Base-by-base conservation (phyloP, 768 basidiomycete species). In the Boletus pseudopeckii region DNA sequence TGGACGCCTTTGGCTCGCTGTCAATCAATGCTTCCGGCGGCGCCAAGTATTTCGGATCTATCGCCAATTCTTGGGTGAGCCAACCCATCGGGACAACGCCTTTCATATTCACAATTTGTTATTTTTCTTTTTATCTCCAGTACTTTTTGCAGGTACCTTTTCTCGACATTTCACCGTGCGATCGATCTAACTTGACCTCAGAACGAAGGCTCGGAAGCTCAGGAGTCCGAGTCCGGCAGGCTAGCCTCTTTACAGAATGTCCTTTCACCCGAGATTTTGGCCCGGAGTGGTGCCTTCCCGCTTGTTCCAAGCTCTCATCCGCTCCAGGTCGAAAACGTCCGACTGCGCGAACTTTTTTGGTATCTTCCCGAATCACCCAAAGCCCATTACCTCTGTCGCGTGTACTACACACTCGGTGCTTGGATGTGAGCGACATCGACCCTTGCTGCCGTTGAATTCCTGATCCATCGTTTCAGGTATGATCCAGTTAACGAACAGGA, bases 1-100 rank as follows among this genome's bases (percentile, higher is more conserved):
- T 90, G 5, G 87, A 90, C 66, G 87, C 89, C 10, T 90, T 90
- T 66, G 89, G 89, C 18, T 86, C 88, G 0, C 72, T 91, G n/a
- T 82, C 84, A 11, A 86, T 91, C 59, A 85, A 77, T 44, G 71
- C 85, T 20, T 82, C 84, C 1, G 89, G 89, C 7, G 80, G 83
- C 42, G 80, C 88, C 22, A 90, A 86, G 63, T 90, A 87, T 63
- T 89, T 79, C 58, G 88, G 88, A 11, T 84, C 84, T 32, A 86
- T 78, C 22, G 88, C 88, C 20, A 88, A 84, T 58, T 90, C 88
- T 13, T 88, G 82, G 82, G 88, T 89, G 63, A 55, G 61, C 11
- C 30, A 0, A 7, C 7, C 20, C 45, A 14, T 38, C 45, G n/a
- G 32, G 32, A 41, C 4, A 6, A 13, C 3, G 20, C 53, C 34